Conservation (phyloP, 768 basidiomycete genomes). For the Suillus ampliporus region DNA sequence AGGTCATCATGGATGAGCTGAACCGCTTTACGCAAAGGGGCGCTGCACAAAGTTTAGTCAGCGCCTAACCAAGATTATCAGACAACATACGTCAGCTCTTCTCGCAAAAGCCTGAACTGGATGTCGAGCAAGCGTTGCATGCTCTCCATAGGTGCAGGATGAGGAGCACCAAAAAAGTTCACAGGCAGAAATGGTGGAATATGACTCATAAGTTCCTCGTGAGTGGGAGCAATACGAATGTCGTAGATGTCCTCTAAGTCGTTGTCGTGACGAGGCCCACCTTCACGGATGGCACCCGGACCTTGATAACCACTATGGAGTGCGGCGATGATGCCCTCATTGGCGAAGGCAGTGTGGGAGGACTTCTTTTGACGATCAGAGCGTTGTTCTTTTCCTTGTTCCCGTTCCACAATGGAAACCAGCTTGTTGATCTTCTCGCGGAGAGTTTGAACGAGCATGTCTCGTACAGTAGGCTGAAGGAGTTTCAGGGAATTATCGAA, state of each 20-base stretch:
- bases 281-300: constrained; percentile 54
- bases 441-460: constrained; percentile 40
- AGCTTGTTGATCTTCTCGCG: constrained; percentile 40
- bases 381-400: constrained; percentile 44
- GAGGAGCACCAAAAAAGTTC: constrained; percentile 63
- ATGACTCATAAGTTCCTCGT: constrained; percentile 60
- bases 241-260: constrained; percentile 58
- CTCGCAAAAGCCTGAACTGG: constrained; percentile 76
- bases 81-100: constrained; percentile 64
- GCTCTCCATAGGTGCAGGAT: constrained; percentile 58
- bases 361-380: constrained; percentile 16
- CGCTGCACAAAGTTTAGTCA: constrained; percentile 39
- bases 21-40: constrained; percentile 56
- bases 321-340: constrained; percentile 46
- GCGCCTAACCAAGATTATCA: neutral
- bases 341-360: constrained; percentile 11
- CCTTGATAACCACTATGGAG: constrained; percentile 53
- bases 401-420: constrained; percentile 55
- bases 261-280: constrained; percentile 72
- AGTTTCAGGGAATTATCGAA: constrained; percentile 53
- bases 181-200: constrained; percentile 64
- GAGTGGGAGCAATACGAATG: constrained; percentile 75
- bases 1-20: constrained; percentile 56
- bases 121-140: constrained; percentile 75
- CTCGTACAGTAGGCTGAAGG: constrained; percentile 36